Percentiles rank a stretch among this genome's conserved stretches.
phyloP scores from a whole-genome alignment of 2,329 filamentous ascomycete species.

The Chaetomiaceae sp. region DNA sequence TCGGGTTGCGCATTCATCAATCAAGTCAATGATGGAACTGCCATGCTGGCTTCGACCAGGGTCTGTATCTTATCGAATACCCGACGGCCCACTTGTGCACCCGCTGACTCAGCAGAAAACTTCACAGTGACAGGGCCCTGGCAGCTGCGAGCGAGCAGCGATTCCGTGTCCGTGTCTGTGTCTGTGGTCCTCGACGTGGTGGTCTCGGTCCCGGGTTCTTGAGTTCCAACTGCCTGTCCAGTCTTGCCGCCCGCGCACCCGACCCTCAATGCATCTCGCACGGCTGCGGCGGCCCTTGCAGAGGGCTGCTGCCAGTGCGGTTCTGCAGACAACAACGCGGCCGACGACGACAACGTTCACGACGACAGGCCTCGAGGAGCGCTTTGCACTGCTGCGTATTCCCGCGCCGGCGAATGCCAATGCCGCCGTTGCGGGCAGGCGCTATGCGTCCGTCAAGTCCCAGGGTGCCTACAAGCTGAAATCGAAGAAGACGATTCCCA shows the following conservation, averaged over 20 bases:
- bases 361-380: slow-evolving; percentile 22
- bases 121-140: slow-evolving; percentile 16
- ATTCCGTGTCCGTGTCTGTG: background rate
- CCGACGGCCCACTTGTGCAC: no score
- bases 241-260: background rate
- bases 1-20: no score
- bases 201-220: no score
- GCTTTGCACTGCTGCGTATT: slow-evolving; percentile 32
- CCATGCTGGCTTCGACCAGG: no score
- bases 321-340: slow-evolving; percentile 28
- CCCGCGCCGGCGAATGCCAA: slow-evolving; percentile 29
- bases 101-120: slow-evolving; percentile 36
- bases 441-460: slow-evolving; percentile 55
- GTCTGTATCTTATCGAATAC: slow-evolving; percentile 24
- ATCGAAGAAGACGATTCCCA: slow-evolving; percentile 56
- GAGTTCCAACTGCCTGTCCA: background rate
- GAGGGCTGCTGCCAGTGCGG: slow-evolving; percentile 38
- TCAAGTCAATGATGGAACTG: no score
- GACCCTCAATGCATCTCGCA: slow-evolving; percentile 44
- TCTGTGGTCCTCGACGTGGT: background rate
- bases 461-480: slow-evolving; percentile 63
- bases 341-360: slow-evolving; percentile 18
- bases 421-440: slow-evolving; percentile 42
- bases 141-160: background rate
- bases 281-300: slow-evolving; percentile 41